Percentiles rank a stretch among this genome's conserved stretches.
These are phyloP conservation scores for Colletotrichum magnum DNA, from an alignment of 2,329 filamentous ascomycete genomes.

Conservation along the genomic window DNA sequence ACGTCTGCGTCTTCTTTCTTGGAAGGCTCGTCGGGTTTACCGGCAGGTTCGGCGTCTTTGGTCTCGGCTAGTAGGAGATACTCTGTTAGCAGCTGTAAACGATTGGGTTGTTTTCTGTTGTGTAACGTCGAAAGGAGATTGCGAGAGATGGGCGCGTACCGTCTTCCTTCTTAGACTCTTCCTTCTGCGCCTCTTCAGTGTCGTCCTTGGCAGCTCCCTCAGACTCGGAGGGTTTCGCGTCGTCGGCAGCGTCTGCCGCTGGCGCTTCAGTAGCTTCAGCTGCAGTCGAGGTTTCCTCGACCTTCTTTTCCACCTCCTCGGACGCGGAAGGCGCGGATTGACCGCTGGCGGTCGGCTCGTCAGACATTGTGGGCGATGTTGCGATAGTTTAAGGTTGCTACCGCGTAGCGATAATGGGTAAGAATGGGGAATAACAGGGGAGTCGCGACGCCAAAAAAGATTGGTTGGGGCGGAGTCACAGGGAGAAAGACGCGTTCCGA, in stretches of 20 bases:
- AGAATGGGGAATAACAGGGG: slow-evolving; percentile 31
- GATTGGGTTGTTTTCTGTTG: slow-evolving; percentile 34
- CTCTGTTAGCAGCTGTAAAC: slow-evolving; percentile 19
- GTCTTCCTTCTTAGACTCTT: slow-evolving; percentile 47
- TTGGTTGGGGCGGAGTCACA: slow-evolving; percentile 33
- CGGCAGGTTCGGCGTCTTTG: slow-evolving; percentile 47
- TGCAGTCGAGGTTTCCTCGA: slow-evolving; percentile 51
- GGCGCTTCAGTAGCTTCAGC: slow-evolving; percentile 47
- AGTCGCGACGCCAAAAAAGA: slow-evolving; percentile 39
- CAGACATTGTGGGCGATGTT: slow-evolving; percentile 53
- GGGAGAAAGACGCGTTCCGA: slow-evolving; percentile 46
- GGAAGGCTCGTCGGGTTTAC: slow-evolving; percentile 49
- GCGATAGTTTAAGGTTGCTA: slow-evolving; percentile 23
- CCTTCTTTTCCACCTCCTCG: slow-evolving; percentile 48
- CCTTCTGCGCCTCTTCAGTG: slow-evolving; percentile 41
- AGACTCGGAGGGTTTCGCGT: slow-evolving; percentile 46
- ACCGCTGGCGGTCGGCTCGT: slow-evolving; percentile 48
- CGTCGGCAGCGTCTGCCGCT: slow-evolving; percentile 34
- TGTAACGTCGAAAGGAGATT: not conserved
- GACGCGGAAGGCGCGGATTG: slow-evolving; percentile 38
- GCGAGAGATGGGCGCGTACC: slow-evolving; percentile 44
- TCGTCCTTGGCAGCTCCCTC: slow-evolving; percentile 44
- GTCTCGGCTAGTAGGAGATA: slow-evolving; percentile 43
- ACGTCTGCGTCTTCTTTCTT: slow-evolving; percentile 59
- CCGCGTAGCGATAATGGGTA: slow-evolving; percentile 27